Evolutionary conservation across 139 green algal species (phyloP), one percentile per base, ranked within the genome.

Genomic region (Picochlorum sp.): DNA sequence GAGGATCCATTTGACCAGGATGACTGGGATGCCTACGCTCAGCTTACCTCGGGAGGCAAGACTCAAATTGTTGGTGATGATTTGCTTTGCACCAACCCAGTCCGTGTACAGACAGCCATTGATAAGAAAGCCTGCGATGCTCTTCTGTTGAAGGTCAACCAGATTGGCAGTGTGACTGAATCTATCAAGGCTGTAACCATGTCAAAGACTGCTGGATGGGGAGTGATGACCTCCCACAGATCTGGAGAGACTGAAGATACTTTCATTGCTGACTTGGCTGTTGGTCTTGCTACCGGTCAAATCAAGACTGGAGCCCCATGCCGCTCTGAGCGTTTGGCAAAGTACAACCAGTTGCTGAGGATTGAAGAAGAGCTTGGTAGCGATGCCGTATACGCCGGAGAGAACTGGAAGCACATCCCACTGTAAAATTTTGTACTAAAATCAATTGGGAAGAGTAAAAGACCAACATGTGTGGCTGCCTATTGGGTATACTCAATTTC

Each of bases 241-340:
- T 92, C 81, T 33, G 89, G 89, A 20, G 90, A 97, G 84, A 97
- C 90, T 6, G 88, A 95, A 71, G 93, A 99, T 75, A 81, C 60
- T 31, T 98, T 98, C 84, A 97, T 99, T 56, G 93, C 93, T 33
- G 93, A 99, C 77, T 79, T 99, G 36, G 75, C 89, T 7, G 93
- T 99, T 12, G 93, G 93, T 53, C 85, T 99, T 33, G 59, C 83
- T 41, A 95, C 89, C 22, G 93, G 92, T 16, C 93, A 99, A 76
- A 98, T 99, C 84, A 99, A 99, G 87, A 97, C 93, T 16, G 93
- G 93, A 32, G 93, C 93, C 0, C 93, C 93, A 33, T 98, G 91
- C 85, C 76, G 85, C 22, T 90, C 75, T 18, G 92, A 99, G 85
- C 83, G 93, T 39, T 68, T 95, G 36, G 80, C 91, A 62, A 99